Percentiles rank a stretch among this genome's conserved stretches.
Conservation (phyloP, 2,329 filamentous ascomycete genomes). For the Aspergillus pseudonomiae region DNA sequence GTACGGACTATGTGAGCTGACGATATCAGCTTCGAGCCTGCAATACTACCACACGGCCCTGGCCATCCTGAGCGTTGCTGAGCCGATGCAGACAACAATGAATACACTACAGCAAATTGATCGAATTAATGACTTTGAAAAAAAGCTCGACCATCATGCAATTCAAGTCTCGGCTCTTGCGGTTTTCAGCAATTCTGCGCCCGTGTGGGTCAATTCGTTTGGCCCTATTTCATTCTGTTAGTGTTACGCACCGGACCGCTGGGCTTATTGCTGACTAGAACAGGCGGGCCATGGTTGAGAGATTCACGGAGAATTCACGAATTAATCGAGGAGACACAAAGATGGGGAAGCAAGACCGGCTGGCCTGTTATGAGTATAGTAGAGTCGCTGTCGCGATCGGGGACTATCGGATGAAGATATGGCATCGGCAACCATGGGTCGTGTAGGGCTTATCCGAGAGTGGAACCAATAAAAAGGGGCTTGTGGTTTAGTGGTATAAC, state of each 20-base stretch:
- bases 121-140: slow-evolving; percentile 9
- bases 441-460: not conserved
- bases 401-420: not conserved
- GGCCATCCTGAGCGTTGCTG: slow-evolving; percentile 34
- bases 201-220: slow-evolving; percentile 54
- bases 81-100: slow-evolving; percentile 10
- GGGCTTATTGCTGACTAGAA: not conserved
- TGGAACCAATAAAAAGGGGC: slow-evolving; percentile 7
- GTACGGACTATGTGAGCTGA: not conserved
- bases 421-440: not conserved
- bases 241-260: slow-evolving; percentile 15
- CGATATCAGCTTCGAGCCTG: slow-evolving; percentile 41
- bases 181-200: slow-evolving; percentile 46
- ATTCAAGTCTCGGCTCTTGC: slow-evolving; percentile 49
- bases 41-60: slow-evolving; percentile 49
- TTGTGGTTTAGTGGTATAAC: slow-evolving; percentile 17
- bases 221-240: slow-evolving; percentile 53
- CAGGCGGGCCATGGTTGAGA: slow-evolving; percentile 22
- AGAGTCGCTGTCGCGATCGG: not conserved
- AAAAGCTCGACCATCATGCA: slow-evolving; percentile 38
- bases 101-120: slow-evolving; percentile 22
- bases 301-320: slow-evolving; percentile 5
- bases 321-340: not conserved
- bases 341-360: slow-evolving; percentile 13
- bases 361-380: slow-evolving; percentile 10